Evolutionary conservation across 768 basidiomycete species (phyloP).

Genomic region (Tephrocybe sp.): DNA sequence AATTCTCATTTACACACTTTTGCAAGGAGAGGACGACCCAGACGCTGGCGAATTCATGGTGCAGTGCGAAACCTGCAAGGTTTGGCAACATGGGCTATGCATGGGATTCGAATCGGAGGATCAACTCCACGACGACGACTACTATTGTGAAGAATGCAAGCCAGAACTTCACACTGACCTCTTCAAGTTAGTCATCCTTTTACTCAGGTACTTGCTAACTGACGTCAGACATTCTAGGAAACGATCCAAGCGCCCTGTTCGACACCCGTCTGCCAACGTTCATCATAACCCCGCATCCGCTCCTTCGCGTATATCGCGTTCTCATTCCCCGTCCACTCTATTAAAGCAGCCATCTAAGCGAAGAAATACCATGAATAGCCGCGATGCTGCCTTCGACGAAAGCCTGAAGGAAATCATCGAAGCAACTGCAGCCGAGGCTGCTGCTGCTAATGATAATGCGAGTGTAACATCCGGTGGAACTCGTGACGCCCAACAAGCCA

Average conservation of each 20-base stretch:
- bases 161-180: conserved; percentile 85
- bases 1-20: conserved; percentile 24
- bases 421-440: conserved; percentile 71
- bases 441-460: conserved; percentile 45
- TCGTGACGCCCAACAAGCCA: conserved; percentile 34
- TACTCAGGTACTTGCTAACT: conserved; percentile 15
- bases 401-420: conserved; percentile 78
- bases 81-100: conserved; percentile 97
- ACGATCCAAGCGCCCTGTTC: conserved; percentile 60
- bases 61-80: conserved; percentile 94
- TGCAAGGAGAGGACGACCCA: conserved; percentile 64
- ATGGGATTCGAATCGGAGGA: conserved; percentile 88
- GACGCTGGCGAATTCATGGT: conserved; percentile 97
- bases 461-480: conserved; percentile 34
- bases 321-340: conserved; percentile 64
- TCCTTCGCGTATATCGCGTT: conserved; percentile 68
- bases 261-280: conserved; percentile 64
- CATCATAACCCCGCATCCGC: conserved; percentile 48
- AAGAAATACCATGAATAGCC: conserved; percentile 96
- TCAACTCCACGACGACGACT: conserved; percentile 73
- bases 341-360: conserved; percentile 76
- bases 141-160: conserved; percentile 92
- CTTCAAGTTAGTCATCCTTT: conserved; percentile 59
- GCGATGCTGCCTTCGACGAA: conserved; percentile 93
- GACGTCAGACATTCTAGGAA: conserved; percentile 43